A percentile compares a stretch with the other conserved stretches of the same genome.
Evolutionary conservation across 495 filamentous ascomycete species (phyloP).

Genomic region (Penicillium argentinense): DNA sequence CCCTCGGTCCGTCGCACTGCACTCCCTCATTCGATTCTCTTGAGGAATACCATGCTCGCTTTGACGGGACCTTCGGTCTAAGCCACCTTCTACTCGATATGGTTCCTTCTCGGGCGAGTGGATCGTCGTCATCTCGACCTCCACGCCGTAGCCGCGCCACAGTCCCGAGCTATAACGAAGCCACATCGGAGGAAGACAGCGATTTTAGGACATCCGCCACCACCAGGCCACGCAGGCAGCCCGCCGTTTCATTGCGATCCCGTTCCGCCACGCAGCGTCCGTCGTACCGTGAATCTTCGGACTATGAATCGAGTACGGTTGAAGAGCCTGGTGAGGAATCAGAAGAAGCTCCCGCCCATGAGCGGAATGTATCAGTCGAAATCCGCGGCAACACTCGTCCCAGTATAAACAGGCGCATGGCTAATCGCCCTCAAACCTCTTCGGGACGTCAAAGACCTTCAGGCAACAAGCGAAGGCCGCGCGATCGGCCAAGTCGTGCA

Average conservation of each 20-base stretch:
- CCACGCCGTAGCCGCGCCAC: slow-evolving; percentile 39
- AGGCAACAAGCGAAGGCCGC: background rate
- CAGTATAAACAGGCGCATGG: background rate
- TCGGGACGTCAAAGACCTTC: background rate
- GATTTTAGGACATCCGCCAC: slow-evolving; percentile 9
- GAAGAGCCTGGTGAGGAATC: slow-evolving; percentile 19
- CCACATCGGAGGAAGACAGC: slow-evolving; percentile 27
- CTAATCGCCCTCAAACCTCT: background rate
- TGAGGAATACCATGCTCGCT: background rate
- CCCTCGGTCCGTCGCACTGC: no score
- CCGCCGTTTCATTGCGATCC: background rate
- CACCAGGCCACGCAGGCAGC: background rate
- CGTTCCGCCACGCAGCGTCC: slow-evolving; percentile 6
- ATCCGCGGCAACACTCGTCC: background rate
- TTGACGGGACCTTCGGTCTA: background rate
- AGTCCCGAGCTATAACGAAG: slow-evolving; percentile 44
- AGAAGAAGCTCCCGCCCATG: background rate
- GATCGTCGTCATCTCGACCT: slow-evolving; percentile 27
- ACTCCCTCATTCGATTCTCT: no score
- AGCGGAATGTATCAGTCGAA: background rate
- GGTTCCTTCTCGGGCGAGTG: slow-evolving; percentile 25
- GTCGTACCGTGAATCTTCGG: slow-evolving; percentile 41
- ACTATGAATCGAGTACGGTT: slow-evolving; percentile 37
- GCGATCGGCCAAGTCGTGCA: background rate
- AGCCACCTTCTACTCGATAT: slow-evolving; percentile 10